Conservation (phyloP, 2,329 filamentous ascomycete genomes). For the Xylariales sp. region DNA sequence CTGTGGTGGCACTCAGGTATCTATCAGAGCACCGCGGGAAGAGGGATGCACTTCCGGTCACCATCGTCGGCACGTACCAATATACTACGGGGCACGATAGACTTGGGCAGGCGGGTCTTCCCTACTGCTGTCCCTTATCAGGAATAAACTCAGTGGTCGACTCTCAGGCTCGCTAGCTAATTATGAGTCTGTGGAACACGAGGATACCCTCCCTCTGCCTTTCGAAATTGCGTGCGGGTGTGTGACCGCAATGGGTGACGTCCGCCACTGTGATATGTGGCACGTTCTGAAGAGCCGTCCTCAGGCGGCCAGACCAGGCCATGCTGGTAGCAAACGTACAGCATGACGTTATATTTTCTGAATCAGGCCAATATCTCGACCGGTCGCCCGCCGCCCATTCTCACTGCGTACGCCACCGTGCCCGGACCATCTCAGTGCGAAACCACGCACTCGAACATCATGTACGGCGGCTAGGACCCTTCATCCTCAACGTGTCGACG, state of each 20-base stretch:
- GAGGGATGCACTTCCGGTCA: too few relatives aligned
- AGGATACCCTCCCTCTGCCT: conserved; percentile 23
- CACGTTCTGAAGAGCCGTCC: conserved; percentile 14
- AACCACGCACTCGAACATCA: conserved; percentile 27
- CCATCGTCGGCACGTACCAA: not conserved
- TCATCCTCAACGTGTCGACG: conserved; percentile 39
- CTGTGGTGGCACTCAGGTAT: not conserved
- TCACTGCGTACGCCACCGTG: conserved; percentile 19
- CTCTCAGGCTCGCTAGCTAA: conserved; percentile 10
- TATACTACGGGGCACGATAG: not conserved
- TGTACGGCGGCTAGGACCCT: conserved; percentile 38
- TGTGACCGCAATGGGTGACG: conserved; percentile 31
- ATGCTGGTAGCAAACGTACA: conserved; percentile 10
- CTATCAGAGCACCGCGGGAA: not conserved
- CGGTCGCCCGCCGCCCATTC: conserved; percentile 13
- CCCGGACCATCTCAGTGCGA: conserved; percentile 20
- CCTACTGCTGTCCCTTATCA: not conserved
- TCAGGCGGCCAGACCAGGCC: conserved; percentile 18
- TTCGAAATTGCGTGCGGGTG: conserved; percentile 25
- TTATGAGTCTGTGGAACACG: conserved; percentile 31
- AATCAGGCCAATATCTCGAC: conserved; percentile 26
- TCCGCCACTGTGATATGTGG: conserved; percentile 30
- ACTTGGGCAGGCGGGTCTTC: conserved; percentile 1
- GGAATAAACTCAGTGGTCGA: conserved; percentile 13
- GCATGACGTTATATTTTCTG: conserved; percentile 26